phyloP scores from a whole-genome alignment of 257 asterid species.

The Plantago major region DNA sequence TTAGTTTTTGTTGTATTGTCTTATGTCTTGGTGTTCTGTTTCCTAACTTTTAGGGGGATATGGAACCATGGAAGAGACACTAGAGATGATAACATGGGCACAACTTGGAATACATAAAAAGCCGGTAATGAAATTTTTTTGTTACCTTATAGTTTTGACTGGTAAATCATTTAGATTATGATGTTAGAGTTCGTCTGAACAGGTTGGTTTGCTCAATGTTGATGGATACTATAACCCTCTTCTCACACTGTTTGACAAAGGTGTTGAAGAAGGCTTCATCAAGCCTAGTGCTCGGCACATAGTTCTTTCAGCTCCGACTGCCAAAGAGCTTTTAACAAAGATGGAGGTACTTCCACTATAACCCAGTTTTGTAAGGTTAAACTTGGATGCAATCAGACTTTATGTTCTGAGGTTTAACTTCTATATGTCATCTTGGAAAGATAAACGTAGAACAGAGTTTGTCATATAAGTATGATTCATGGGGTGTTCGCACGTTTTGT shows the following conservation, averaged over 20 bases:
- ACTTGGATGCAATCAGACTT: too few relatives aligned
- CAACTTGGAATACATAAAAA: slow-evolving; percentile 95
- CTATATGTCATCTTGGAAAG: neutral
- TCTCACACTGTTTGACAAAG: slow-evolving; percentile 84
- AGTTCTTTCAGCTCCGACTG: slow-evolving; percentile 82
- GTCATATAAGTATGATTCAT: neutral
- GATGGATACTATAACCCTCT: slow-evolving; percentile 91
- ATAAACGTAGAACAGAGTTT: neutral
- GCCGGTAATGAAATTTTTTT: slow-evolving; percentile 51
- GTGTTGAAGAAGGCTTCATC: slow-evolving; percentile 97
- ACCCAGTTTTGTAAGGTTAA: neutral
- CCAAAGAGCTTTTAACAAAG: slow-evolving; percentile 63
- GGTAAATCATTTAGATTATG: slow-evolving; percentile 6
- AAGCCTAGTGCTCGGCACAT: slow-evolving; percentile 81
- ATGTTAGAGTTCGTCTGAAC: slow-evolving; percentile 14
- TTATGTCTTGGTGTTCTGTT: slow-evolving; percentile 2
- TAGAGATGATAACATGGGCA: slow-evolving; percentile 99
- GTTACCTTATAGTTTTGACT: neutral
- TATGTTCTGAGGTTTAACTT: too few relatives aligned
- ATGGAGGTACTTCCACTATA: slow-evolving; percentile 69
- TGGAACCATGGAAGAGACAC: slow-evolving; percentile 93
- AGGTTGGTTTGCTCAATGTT: slow-evolving; percentile 95
- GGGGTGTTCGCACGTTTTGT: neutral
- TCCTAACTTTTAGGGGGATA: slow-evolving; percentile 66
- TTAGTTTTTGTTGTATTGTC: too few relatives aligned